Base-by-base conservation (phyloP, 805 yeast species). In the Suhomyces faveliae region DNA sequence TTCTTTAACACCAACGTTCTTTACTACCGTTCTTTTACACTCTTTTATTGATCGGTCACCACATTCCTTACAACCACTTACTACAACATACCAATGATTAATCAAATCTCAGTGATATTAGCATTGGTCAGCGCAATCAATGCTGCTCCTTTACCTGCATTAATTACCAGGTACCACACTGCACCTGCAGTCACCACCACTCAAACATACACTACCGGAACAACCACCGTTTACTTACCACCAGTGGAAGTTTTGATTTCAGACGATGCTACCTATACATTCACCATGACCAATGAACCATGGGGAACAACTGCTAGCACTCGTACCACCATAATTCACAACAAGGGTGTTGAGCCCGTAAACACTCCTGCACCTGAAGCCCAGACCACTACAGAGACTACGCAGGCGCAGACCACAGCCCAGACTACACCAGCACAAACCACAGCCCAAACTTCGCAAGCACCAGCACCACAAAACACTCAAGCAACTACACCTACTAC, bases 131-230 rank as follows among this genome's bases (percentile, higher is more conserved):
- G 61, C 21, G 48, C 59, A 17, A 57, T 60, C 5, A 21, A 52
- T 5, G 71, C 74, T 15, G 60, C 65, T 12, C 77, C 77, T 2
- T 43, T 73, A 13, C 73, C 74, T 45, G 63, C 64, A 42, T 49
- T 78, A 21, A 67, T 81, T 47, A 81, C 86, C 15, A 70, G 84
- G 59, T 64, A 66, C 33, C 83, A 79, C 57, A 80, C 85, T 15
- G 85, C 86, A 13, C 68, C 63, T 7, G 73, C 84, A 3, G 78
- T 79, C 30, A 78, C 82, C 3, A 67, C 74, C 13, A 70, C 74
- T 4, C 52, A 61, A 17, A 66, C 73, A 13, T 60, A 64, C 38
- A 67, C 71, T 25, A 76, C 80, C 0, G 80, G 78, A 37, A 75
- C 79, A 22, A 69, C 77, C 20, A 77, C 82, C 11, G 64, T 75